Conservation (phyloP, 176 grass and related monocot species). For the Musa beccarii region DNA sequence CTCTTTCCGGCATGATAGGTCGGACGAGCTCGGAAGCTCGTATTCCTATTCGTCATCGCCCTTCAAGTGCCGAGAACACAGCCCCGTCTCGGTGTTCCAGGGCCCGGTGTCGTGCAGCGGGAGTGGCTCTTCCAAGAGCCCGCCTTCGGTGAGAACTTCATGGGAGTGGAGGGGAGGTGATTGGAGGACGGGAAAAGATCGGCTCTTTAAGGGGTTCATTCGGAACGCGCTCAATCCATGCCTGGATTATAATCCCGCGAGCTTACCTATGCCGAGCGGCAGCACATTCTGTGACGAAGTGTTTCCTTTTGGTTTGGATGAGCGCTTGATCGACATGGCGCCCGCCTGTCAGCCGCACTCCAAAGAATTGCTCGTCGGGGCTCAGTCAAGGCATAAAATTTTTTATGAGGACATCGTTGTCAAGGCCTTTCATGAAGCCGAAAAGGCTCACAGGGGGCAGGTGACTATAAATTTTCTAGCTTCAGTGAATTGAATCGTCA, state of each 20-base stretch:
- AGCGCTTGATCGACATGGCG: conserved; percentile 17
- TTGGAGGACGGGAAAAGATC: conserved; percentile 32
- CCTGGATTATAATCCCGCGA: conserved; percentile 55
- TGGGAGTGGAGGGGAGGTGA: conserved; percentile 22
- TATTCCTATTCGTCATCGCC: conserved; percentile 36
- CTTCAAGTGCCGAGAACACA: conserved; percentile 59
- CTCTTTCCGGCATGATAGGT: conserved; percentile 57
- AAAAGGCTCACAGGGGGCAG: conserved; percentile 66
- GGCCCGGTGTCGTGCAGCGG: conserved; percentile 35
- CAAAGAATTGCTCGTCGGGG: conserved; percentile 41
- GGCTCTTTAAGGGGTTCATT: conserved; percentile 63
- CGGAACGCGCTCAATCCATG: conserved; percentile 59
- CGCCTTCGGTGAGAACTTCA: conserved; percentile 23
- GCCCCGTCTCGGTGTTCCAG: conserved; percentile 26
- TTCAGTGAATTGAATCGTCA: not conserved
- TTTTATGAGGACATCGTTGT: conserved; percentile 76
- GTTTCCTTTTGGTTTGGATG: conserved; percentile 43
- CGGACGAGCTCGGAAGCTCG: conserved; percentile 30
- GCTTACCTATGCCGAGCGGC: conserved; percentile 21
- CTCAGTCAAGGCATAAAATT: conserved; percentile 64
- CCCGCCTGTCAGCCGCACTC: conserved; percentile 35
- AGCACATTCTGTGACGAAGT: conserved; percentile 23
- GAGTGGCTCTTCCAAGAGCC: conserved; percentile 43
- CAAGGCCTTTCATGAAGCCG: conserved; percentile 70
- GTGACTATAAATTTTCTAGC: conserved; percentile 18